Evolutionary conservation across 768 basidiomycete genomes (phyloP), one percentile per base, ranked within the genome.

Genomic region (Agrocybe praecox): DNA sequence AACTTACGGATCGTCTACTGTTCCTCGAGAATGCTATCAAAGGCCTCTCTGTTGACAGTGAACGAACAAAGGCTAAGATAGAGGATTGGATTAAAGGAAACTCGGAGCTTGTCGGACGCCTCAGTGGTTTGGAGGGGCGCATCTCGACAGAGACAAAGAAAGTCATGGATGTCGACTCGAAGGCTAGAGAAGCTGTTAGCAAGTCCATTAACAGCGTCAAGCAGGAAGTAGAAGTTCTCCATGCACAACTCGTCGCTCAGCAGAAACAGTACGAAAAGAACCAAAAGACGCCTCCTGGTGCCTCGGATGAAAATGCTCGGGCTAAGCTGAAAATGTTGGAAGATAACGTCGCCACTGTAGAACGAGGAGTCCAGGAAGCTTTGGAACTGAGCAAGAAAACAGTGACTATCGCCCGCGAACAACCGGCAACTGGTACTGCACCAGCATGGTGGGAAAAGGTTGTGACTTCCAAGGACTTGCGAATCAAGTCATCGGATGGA

Each of bases 361-460:
- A 90, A 68, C 81, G 84, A 26, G 81, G 79, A 2, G 79, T 90
- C 48, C 84, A 84, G 69, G 89, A 92, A 53, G 88, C 88, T 0
- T 63, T 92, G n/a, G 90, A 92, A 49, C 33, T 66, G 14, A 80
- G 85, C 11, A 88, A 83, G 73, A 77, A 80, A 54, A 72, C 75
- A 1, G 70, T 68, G 19, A 64, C 68, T 4, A 56, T 72, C 6
- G 57, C 72, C 3, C 72, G 74, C 21, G 29, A 54, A 3, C 49
- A 69, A 9, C 48, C 62, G 9, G 36, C 63, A 3, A 46, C 52
- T 18, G 57, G 49, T n/a, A 66, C 73, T 32, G 77, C 72, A 12
- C 69, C 78, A n/a, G 80, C 82, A 4, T 91, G 90, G 90, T 89
- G 88, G 88, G 81, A 78, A 70, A 90, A 88, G 65, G 69, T 86